Evolutionary conservation across 129 eudicot genomes (phyloP).

Genomic region (Pulicaria dysenterica): DNA sequence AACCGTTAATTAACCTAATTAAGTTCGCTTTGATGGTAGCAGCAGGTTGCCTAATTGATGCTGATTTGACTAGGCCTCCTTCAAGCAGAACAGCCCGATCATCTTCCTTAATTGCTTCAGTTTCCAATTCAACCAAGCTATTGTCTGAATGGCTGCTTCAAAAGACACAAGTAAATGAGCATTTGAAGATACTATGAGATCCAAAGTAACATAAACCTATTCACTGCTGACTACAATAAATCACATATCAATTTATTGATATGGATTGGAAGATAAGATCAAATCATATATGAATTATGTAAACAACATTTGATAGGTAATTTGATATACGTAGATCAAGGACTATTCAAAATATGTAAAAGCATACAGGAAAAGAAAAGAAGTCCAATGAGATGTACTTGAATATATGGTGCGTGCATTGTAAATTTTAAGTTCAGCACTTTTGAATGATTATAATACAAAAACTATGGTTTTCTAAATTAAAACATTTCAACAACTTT

Average conservation of each 20-base stretch:
- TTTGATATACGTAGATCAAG: background rate
- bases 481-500: background rate
- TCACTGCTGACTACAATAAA: too few relatives aligned
- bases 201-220: background rate
- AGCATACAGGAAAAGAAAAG: background rate
- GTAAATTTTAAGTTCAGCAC: conserved; percentile 1
- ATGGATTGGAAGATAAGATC: too few relatives aligned
- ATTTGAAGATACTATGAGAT: conserved; percentile 11
- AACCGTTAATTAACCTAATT: conserved; percentile 53
- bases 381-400: background rate
- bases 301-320: conserved; percentile 1
- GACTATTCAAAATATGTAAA: conserved; percentile 1
- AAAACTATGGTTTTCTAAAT: background rate
- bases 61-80: conserved; percentile 85
- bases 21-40: conserved; percentile 65
- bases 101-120: conserved; percentile 65
- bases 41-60: conserved; percentile 60
- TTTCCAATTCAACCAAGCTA: conserved; percentile 75
- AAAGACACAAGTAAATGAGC: conserved; percentile 24
- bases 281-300: background rate
- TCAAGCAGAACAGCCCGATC: conserved; percentile 80
- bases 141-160: conserved; percentile 78
- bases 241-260: too few relatives aligned
- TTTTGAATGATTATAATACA: background rate
- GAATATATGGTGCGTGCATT: background rate